Conservation (phyloP, 495 filamentous ascomycete species). For the Schizothecium vesticola region DNA sequence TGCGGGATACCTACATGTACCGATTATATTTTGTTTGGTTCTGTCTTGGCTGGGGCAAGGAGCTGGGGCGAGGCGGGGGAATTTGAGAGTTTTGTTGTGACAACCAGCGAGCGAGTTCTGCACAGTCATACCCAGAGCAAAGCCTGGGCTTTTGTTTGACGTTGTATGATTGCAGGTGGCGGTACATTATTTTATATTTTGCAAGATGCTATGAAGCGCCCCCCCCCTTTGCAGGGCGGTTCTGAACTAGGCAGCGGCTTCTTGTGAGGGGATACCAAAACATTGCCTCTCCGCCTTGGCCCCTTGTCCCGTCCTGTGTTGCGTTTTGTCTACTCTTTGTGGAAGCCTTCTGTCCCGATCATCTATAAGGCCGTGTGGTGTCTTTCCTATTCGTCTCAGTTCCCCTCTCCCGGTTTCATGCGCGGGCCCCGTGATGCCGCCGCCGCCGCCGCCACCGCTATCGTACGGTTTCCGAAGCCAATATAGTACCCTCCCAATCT, state of each 20-base stretch:
- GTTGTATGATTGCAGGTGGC: not conserved
- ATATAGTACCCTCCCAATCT: not conserved
- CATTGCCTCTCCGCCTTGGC: not conserved
- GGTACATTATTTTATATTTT: not conserved
- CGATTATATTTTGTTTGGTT: not conserved
- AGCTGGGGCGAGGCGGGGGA: not conserved
- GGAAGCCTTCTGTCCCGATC: not conserved
- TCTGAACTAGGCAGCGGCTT: not conserved
- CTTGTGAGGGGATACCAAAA: not conserved
- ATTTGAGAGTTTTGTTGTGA: not conserved
- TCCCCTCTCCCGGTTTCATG: not conserved
- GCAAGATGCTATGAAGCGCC: not conserved
- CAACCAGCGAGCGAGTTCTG: not conserved
- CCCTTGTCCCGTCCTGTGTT: not conserved
- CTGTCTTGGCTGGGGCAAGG: not conserved
- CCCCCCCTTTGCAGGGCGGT: not conserved
- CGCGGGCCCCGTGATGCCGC: not conserved
- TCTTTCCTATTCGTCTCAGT: not conserved
- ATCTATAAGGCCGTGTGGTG: not conserved
- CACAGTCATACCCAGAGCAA: not conserved
- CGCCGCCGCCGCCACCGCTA: not conserved
- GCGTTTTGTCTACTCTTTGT: not conserved
- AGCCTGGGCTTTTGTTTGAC: not conserved
- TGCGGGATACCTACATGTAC: not conserved
- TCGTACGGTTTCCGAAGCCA: not conserved